Base-by-base conservation (phyloP, 352 stramenopile genomes). In the Globisporangium spinosum region DNA sequence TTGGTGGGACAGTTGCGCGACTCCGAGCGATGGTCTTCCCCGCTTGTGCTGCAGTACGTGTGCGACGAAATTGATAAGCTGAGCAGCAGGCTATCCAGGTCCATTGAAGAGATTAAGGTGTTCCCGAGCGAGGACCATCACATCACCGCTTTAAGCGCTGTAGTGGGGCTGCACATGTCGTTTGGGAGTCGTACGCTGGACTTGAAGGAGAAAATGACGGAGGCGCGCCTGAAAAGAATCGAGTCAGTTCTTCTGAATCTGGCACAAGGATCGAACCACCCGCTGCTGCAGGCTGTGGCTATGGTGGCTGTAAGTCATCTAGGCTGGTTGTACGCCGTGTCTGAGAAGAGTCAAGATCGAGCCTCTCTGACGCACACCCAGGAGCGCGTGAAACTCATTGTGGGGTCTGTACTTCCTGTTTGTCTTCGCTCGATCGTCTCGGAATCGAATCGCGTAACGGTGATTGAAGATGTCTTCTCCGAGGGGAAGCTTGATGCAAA, bases 81-180 rank as follows among this genome's bases (percentile, higher is more conserved):
- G 49, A 70, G 34, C 17, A 64, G 56, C 49, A 60, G 54, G 61
- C 58, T 85, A 20, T 60, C 70, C 2, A 66, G 77, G 27, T 70
- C 76, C 15, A 75, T 80, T 34, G 76, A 85, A 57, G 69, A 82
- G 20, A 49, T 40, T 59, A 77, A 74, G 40, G 79, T 87, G 25
- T 85, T 83, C 53, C 67, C 67, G 23, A 23, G 32, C 9, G 55
- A 71, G 23, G 54, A 70, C 2, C 60, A 64, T 61, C 62, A 68
- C 7, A 47, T 62, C 23, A 70, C 62, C 10, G 69, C 65, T 7
- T 55, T 82, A 27, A 68, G 66, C 32, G 58, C 69, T n/a, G 71
- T 70, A 5, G 56, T 79, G 22, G 70, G 71, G 27, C 58, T 87
- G 25, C 77, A 85, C 23, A 58, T 85, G 47, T 64, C 73, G 23